phyloP scores from a whole-genome alignment of 805 yeast genomes.

The Yamadazyma olivae region DNA sequence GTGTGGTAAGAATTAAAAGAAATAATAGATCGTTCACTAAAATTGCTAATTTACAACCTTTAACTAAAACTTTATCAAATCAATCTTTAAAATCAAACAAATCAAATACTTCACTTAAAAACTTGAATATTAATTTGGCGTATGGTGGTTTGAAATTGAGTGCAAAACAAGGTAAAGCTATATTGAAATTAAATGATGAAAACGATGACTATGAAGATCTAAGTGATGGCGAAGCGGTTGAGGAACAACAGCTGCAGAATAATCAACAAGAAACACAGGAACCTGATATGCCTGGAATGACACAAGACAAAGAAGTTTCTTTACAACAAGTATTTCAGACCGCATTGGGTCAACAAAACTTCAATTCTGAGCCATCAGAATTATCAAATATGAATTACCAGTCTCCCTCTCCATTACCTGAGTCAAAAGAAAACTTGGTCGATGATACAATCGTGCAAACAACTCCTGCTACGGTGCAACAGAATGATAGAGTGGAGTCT shows the following conservation, averaged over 20 bases:
- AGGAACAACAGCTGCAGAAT: background rate
- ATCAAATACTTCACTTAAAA: conserved; percentile 33
- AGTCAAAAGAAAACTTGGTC: no score
- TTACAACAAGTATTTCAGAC: conserved; percentile 13
- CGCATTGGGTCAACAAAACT: conserved; percentile 11
- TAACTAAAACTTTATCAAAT: conserved; percentile 31
- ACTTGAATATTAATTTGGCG: conserved; percentile 12
- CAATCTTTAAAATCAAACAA: conserved; percentile 28
- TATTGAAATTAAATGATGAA: conserved; percentile 37
- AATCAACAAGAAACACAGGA: background rate
- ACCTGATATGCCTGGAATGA: background rate
- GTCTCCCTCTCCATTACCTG: background rate
- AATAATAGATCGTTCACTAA: conserved; percentile 38
- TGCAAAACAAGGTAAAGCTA: conserved; percentile 36
- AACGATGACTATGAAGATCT: conserved; percentile 38
- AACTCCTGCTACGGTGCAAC: no score
- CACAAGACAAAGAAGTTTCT: conserved; percentile 6
- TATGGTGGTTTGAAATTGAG: conserved; percentile 33
- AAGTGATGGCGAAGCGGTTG: conserved; percentile 14
- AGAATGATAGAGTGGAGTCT: no score
- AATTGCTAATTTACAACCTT: conserved; percentile 32
- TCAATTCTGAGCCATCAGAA: background rate
- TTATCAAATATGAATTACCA: background rate
- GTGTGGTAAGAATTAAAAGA: conserved; percentile 25
- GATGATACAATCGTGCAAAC: background rate